Evolutionary conservation across 495 filamentous ascomycete genomes (phyloP), one percentile per base, ranked within the genome.

Genomic region (Pyronema domesticum): DNA sequence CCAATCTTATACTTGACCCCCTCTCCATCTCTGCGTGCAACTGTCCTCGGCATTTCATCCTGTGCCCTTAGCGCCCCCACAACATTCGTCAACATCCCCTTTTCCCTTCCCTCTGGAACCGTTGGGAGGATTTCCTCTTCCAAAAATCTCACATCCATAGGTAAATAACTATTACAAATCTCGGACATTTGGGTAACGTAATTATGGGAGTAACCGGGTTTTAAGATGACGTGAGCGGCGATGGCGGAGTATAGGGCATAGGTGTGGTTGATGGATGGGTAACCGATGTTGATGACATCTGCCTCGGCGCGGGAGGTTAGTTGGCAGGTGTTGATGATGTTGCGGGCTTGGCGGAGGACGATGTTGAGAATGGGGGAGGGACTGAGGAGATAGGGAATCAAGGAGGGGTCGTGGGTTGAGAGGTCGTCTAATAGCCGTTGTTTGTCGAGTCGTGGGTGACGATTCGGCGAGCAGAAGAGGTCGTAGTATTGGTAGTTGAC

Each of bases 311-410:
- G 36, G n/a, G 39, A 14, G 15, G 65, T 48, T 78, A 79, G 55
- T 73, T 77, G 55, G 10, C 39, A 33, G 8, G 50, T 53, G 19
- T 37, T 42, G 18, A 82, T 70, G 55, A 96, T 91, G 65, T 94
- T 95, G 54, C 80, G 80, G 34, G 81, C 82, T 34, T 80, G 84
- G 47, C 88, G 77, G 54, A 85, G 71, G 42, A 89, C 75, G 47
- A 93, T 80, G 42, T 83, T 76, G 0, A 75, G 68, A 19, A 76
- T 76, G 6, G 69, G 67, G 8, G 83, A 35, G 1, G 50, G 50
- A 5, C 3, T 5, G 9, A 50, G 7, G 9, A 35, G 13, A 47
- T 2, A 47, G 7, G 10, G 14, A 13, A 7, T 11, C 5, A 50
- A 8, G 2, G 18, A 1, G 1, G 23, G 23, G 23, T 17, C 39